A percentile compares a stretch with the other conserved stretches of the same genome.
These are phyloP conservation scores for Bryoglossum gracile DNA, from an alignment of 495 filamentous ascomycete species.

Conservation along the genomic window DNA sequence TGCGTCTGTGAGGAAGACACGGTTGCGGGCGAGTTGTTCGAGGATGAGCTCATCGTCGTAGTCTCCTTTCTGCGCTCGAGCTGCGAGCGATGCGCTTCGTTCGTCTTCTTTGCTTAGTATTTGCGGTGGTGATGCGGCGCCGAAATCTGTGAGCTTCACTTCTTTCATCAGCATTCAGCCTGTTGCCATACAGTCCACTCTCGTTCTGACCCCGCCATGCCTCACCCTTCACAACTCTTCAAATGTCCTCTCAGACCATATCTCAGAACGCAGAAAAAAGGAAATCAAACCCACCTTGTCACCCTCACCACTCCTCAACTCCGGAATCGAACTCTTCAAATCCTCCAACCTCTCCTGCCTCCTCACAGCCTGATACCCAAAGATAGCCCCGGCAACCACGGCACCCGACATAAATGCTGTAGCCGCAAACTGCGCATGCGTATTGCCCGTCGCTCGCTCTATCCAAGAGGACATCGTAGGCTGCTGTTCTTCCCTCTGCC, in stretches of 20 bases:
- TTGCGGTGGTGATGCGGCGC: constrained; percentile 50
- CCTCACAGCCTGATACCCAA: constrained; percentile 61
- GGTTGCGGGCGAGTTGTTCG: constrained; percentile 92
- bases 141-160: constrained; percentile 69
- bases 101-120: constrained; percentile 66
- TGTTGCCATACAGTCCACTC: too few species aligned
- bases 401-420: constrained; percentile 71
- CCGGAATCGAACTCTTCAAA: constrained; percentile 68
- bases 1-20: constrained; percentile 78
- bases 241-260: neutral
- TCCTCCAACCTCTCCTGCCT: constrained; percentile 54
- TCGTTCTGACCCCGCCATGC: neutral
- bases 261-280: constrained; percentile 3
- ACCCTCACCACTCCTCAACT: constrained; percentile 9
- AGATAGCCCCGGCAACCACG: constrained; percentile 62
- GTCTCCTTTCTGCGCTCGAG: constrained; percentile 75
- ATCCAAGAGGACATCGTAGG: constrained; percentile 51
- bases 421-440: constrained; percentile 56
- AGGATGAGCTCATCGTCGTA: constrained; percentile 92
- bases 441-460: constrained; percentile 37
- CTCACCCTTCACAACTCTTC: neutral
- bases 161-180: constrained; percentile 19
- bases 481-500: constrained; percentile 5
- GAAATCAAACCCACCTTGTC: constrained; percentile 13
- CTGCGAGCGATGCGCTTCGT: constrained; percentile 65